Evolutionary conservation across 2,329 filamentous ascomycete genomes (phyloP), one percentile per base, ranked within the genome.

Genomic region (Exophiala mesophila): DNA sequence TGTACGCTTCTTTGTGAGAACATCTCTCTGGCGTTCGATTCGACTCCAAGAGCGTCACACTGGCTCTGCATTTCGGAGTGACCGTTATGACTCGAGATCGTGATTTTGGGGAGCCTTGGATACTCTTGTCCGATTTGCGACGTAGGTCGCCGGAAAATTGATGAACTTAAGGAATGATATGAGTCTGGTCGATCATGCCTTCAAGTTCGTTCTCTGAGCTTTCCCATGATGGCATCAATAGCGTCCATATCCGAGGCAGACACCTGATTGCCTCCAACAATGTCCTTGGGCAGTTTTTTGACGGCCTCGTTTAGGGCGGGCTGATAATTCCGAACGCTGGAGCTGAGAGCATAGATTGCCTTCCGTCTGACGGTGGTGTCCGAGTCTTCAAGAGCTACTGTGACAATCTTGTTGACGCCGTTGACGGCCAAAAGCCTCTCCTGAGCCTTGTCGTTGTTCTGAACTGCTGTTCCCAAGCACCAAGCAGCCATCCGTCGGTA

Each of bases 401-500:
- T 70, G 6, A 88, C 80, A 16, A 98, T 74, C 21, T 67, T 74
- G 26, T 82, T 77, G 20, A 96, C 70, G 3, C 82, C 87, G 21
- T 84, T 85, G 20, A 75, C 56, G 5, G 71, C 68, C 12, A 81
- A 61, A 15, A 80, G 63, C 58, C 78, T 78, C 68, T 92, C 86
- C 68, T 98, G 92, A 37, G 79, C 82, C 61, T 83, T 83, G 55
- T 77, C 75, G 65, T 98, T 97, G 70, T 98, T 98, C 73, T 97
- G 89, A 46, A 98, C 92, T 7, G 92, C 90, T 4, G 89, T 96
- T 37, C 87, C 88, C 45, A 92, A 71, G 68, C 88, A 96, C 86
- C 88, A 95, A n/a, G 88, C 88, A 2, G 90, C 89, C 77, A 88
- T 88, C 57, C 74, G 80, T 52, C 89, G 74, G 58, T 95, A 71